These are phyloP conservation scores for Cercophora newfieldiana DNA, from an alignment of 495 filamentous ascomycete genomes.

Conservation along the genomic window DNA sequence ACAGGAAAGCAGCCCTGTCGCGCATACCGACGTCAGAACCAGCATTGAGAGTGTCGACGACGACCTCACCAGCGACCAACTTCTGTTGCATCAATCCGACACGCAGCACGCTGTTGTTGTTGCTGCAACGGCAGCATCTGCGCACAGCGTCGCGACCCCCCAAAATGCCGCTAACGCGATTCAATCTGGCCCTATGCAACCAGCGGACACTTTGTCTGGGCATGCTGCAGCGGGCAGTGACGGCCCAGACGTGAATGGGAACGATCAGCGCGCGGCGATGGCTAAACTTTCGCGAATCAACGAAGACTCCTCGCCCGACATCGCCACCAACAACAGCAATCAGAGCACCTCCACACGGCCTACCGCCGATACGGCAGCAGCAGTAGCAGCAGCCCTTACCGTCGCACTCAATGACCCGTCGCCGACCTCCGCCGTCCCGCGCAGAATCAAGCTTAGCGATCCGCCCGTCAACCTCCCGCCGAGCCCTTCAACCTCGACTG, in stretches of 20 bases:
- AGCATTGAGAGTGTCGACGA: neutral
- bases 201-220: neutral
- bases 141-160: conserved; percentile 2
- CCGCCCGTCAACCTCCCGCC: conserved; percentile 15
- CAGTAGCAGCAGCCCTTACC: conserved; percentile 4
- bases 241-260: conserved; percentile 13
- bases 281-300: conserved; percentile 21
- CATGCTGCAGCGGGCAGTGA: conserved; percentile 10
- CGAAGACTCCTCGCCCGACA: conserved; percentile 14
- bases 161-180: conserved; percentile 22
- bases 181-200: conserved; percentile 4
- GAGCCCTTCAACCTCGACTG: conserved; percentile 10
- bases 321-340: neutral
- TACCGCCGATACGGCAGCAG: neutral
- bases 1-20: conserved; percentile 7
- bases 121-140: neutral
- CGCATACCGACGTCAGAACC: conserved; percentile 14
- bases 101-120: neutral
- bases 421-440: conserved; percentile 10
- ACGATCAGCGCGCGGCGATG: conserved; percentile 22
- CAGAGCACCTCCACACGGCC: neutral
- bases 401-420: conserved; percentile 1
- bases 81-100: neutral
- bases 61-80: neutral
- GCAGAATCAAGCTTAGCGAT: conserved; percentile 28